These are phyloP conservation scores for Verticillium isaacii DNA, from an alignment of 2,329 filamentous ascomycete species.

Conservation along the genomic window DNA sequence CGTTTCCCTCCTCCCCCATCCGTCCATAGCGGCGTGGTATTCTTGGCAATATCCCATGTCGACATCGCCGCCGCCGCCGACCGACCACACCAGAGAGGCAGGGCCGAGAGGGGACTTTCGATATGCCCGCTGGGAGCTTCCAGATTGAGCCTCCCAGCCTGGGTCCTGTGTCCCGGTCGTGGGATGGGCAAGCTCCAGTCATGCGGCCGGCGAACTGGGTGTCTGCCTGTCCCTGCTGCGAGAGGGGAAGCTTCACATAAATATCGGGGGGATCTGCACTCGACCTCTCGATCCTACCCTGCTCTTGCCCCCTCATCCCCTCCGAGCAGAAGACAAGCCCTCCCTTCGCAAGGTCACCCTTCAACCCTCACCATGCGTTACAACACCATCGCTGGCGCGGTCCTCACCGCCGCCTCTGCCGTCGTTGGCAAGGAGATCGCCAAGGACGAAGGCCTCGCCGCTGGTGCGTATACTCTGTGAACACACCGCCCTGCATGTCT, in stretches of 20 bases:
- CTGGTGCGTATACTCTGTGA: constrained; percentile 2
- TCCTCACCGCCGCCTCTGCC: constrained; percentile 2
- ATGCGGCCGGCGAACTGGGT: too few relatives aligned
- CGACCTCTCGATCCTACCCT: background rate
- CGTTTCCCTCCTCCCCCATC: constrained; percentile 2
- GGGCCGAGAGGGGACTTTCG: background rate
- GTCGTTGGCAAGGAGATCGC: constrained; percentile 22
- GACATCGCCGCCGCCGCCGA: constrained; percentile 2
- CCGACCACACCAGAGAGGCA: background rate
- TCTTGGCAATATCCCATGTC: constrained; percentile 3
- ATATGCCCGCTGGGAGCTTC: background rate
- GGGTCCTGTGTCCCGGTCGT: background rate
- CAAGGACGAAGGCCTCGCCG: constrained; percentile 20
- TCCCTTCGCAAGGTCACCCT: background rate
- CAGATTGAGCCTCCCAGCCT: background rate
- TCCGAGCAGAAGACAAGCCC: background rate
- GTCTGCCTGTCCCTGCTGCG: too few relatives aligned
- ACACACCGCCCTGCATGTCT: background rate
- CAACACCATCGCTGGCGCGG: constrained; percentile 4
- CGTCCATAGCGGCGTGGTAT: constrained; percentile 1
- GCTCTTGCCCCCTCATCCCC: background rate
- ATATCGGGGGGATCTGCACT: background rate
- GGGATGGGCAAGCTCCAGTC: background rate
- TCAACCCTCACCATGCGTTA: constrained; percentile 13
- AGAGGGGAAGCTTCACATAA: background rate